These are phyloP conservation scores for Pichia sp. DNA, from an alignment of 1,139 yeast species.

Conservation along the genomic window DNA sequence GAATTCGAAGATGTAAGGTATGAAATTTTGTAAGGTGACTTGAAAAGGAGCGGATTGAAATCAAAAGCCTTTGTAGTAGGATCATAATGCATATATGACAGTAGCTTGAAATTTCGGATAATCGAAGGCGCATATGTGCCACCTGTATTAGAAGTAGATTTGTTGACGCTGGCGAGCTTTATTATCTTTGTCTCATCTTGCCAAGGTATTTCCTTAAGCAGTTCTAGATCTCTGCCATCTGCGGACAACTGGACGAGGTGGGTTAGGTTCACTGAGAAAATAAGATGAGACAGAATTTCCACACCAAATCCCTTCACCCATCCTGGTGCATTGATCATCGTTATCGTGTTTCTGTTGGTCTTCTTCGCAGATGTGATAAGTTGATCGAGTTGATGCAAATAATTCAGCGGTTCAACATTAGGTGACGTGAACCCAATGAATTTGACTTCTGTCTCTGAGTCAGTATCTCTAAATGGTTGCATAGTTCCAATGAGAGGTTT, in stretches of 20 bases:
- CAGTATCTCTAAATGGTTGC: constrained; percentile 17
- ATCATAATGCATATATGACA: constrained; percentile 47
- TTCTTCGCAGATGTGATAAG: constrained; percentile 29
- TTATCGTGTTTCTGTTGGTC: constrained; percentile 39
- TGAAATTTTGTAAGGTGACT: constrained; percentile 45
- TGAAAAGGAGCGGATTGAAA: constrained; percentile 42
- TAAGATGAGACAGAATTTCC: constrained; percentile 48
- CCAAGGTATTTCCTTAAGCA: constrained; percentile 9
- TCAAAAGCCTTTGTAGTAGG: constrained; percentile 29
- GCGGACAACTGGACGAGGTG: constrained; percentile 39
- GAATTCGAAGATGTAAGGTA: constrained; percentile 27
- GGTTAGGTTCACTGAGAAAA: constrained; percentile 44
- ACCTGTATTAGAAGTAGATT: too few relatives aligned
- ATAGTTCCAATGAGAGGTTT: constrained; percentile 29
- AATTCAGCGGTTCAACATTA: constrained; percentile 56
- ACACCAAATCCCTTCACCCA: constrained; percentile 91
- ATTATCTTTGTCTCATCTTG: constrained; percentile 3
- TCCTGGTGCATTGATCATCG: constrained; percentile 87
- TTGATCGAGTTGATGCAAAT: constrained; percentile 38
- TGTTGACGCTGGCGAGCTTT: constrained; percentile 2
- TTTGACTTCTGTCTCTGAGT: not conserved
- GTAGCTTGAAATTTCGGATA: constrained; percentile 41
- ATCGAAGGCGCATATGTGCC: too few relatives aligned
- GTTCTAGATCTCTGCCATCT: constrained; percentile 5
- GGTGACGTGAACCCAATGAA: constrained; percentile 66